These are phyloP conservation scores for Hymenoscyphus fraxineus DNA, from an alignment of 2,329 filamentous ascomycete species.

Conservation along the genomic window DNA sequence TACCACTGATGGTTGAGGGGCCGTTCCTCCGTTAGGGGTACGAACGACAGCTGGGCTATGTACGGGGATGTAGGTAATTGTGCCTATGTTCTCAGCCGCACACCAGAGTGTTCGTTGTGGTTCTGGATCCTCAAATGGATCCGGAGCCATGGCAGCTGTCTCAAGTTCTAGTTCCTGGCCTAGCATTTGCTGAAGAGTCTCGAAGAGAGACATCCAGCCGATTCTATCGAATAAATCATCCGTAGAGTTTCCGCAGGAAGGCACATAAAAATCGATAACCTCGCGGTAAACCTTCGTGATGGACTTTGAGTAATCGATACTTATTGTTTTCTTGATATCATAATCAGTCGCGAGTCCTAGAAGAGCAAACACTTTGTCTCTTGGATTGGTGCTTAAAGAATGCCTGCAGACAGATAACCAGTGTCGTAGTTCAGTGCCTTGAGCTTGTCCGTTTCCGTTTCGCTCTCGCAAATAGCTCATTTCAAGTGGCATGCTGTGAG, in stretches of 20 bases:
- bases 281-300: neutral
- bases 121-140: neutral
- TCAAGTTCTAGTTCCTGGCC: neutral
- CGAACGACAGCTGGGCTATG: neutral
- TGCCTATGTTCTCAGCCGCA: neutral
- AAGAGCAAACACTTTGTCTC: neutral
- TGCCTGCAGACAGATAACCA: neutral
- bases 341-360: neutral
- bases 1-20: neutral
- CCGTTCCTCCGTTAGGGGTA: neutral
- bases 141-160: neutral
- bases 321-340: neutral
- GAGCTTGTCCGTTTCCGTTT: neutral
- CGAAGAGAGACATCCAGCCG: neutral
- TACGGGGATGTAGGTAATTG: neutral
- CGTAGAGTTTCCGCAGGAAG: neutral
- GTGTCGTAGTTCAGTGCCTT: neutral
- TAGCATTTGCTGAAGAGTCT: neutral
- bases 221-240: neutral
- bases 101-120: neutral
- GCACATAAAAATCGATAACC: neutral
- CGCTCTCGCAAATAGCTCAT: neutral
- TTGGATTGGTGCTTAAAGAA: neutral
- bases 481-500: neutral
- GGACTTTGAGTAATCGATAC: neutral